Base-by-base conservation (phyloP, 805 yeast species). In the Kodamaea laetipori region DNA sequence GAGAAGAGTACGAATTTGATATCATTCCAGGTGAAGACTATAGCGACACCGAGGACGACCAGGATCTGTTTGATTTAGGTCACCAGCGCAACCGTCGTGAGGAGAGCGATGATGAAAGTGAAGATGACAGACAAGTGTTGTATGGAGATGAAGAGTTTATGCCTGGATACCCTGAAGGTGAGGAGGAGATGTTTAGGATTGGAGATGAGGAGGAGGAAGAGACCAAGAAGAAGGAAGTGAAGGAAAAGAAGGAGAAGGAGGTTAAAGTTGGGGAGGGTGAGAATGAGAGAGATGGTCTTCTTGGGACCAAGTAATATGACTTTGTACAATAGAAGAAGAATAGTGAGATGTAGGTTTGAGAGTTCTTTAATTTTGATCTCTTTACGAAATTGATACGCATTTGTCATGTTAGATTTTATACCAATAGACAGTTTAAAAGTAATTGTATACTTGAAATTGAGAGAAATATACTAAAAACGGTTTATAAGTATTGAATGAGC, bases 1-100 rank as follows among this genome's bases (percentile, higher is more conserved):
- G 84, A 54, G 89, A 82, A 30, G 80, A 80, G 43, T 82, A 78
- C 55, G 94, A 86, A 57, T 83, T 86, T 56, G 95, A 86, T 57
- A 80, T 85, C 37, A 86, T 86, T 35, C 84, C 82, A 13, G 84
- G 85, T 6, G 86, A 83, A 49, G 80, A 76, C 40, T 72, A 72
- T 49, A 61, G 64, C 37, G 75, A 71, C 40, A 63, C 68, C 40
- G 73, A 65, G 12, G 70, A 61, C 25, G 55, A 55, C 28, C 50
- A 46, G 13, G 73, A 67, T 46, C 60, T 69, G 21, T 56, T 67
- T 23, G 76, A 69, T 39, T 55, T 64, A 37, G 69, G 67, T 7
- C 53, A 48, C 41, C 43, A 58, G 42, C 51, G 51, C 26, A 48
- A 45, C 13, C 31, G 37, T 15, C 30, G 30, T 19, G 26, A 12